phyloP scores from a whole-genome alignment of 371 early-diverging fungal species.

The Mortierella sp. region DNA sequence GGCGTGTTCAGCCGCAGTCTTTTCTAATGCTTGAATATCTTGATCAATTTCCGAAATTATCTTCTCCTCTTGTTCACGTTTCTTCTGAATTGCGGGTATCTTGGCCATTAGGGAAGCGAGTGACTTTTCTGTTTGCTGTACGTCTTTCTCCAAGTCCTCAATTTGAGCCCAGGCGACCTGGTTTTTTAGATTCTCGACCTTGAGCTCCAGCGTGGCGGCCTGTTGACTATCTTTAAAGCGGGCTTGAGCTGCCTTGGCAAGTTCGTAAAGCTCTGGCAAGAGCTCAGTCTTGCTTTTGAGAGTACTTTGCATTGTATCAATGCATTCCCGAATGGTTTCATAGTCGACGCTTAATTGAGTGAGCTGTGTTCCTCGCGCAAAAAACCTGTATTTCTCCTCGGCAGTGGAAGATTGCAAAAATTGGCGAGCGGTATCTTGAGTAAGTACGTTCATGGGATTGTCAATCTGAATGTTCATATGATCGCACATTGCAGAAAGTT shows the following conservation, averaged over 20 bases:
- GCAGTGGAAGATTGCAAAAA: constrained; percentile 87
- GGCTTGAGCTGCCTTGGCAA: constrained; percentile 71
- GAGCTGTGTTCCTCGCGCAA: constrained; percentile 90
- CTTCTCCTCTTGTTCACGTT: constrained; percentile 49
- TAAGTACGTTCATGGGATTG: constrained; percentile 93
- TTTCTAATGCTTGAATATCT: constrained; percentile 46
- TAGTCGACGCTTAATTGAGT: constrained; percentile 83
- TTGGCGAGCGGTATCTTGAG: constrained; percentile 93
- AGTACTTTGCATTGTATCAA: constrained; percentile 69
- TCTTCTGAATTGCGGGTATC: constrained; percentile 61
- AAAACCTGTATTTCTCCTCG: constrained; percentile 91
- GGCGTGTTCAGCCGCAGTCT: constrained; percentile 19
- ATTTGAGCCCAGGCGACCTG: constrained; percentile 86
- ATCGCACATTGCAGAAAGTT: constrained; percentile 86
- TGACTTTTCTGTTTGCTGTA: constrained; percentile 52
- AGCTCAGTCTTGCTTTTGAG: constrained; percentile 69
- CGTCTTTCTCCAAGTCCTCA: constrained; percentile 66
- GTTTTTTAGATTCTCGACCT: constrained; percentile 71
- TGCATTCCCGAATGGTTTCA: constrained; percentile 71
- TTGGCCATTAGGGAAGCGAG: constrained; percentile 29
- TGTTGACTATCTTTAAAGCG: constrained; percentile 74
- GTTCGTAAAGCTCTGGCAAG: constrained; percentile 72
- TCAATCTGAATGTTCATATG: constrained; percentile 92
- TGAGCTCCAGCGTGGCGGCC: constrained; percentile 71
- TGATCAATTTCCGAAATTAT: constrained; percentile 38